Evolutionary conservation across 1,284 basidiomycete species (phyloP).

Genomic region (Mrakiaceae sp.): DNA sequence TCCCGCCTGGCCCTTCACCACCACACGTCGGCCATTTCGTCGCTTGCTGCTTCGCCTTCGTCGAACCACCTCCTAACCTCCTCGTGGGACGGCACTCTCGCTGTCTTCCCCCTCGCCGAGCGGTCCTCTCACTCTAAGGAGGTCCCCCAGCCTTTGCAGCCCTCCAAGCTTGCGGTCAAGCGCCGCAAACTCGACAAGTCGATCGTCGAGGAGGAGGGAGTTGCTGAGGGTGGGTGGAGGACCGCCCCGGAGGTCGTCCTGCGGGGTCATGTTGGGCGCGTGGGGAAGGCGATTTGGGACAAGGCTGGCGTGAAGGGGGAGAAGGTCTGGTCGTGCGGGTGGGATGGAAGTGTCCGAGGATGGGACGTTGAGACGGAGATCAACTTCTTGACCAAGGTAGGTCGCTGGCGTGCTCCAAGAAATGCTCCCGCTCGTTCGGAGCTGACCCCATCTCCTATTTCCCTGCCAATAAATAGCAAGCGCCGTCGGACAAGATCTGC

Average conservation of each 20-base stretch:
- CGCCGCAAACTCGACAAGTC: constrained; percentile 38
- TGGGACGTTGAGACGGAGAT: constrained; percentile 38
- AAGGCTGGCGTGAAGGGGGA: constrained; percentile 20
- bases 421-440: no score
- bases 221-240: constrained; percentile 31
- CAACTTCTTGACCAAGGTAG: constrained; percentile 32
- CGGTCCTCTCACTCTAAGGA: constrained; percentile 30
- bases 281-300: constrained; percentile 32
- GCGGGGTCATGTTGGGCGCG: constrained; percentile 31
- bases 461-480: constrained; percentile 26
- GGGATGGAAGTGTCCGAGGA: constrained; percentile 39
- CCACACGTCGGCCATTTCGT: constrained; percentile 62
- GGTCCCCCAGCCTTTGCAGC: constrained; percentile 5
- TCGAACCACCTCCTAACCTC: constrained; percentile 57
- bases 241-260: constrained; percentile 29
- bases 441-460: neutral
- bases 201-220: constrained; percentile 29
- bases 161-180: constrained; percentile 47
- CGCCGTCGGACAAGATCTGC: constrained; percentile 36
- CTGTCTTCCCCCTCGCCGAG: constrained; percentile 43
- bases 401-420: constrained; percentile 12
- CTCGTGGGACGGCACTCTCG: constrained; percentile 68
- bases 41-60: constrained; percentile 43
- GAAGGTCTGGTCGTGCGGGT: constrained; percentile 34
- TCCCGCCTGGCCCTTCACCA: constrained; percentile 47